Conservation (phyloP, 208 protist genomes). For the Histomonas meleagridis region DNA sequence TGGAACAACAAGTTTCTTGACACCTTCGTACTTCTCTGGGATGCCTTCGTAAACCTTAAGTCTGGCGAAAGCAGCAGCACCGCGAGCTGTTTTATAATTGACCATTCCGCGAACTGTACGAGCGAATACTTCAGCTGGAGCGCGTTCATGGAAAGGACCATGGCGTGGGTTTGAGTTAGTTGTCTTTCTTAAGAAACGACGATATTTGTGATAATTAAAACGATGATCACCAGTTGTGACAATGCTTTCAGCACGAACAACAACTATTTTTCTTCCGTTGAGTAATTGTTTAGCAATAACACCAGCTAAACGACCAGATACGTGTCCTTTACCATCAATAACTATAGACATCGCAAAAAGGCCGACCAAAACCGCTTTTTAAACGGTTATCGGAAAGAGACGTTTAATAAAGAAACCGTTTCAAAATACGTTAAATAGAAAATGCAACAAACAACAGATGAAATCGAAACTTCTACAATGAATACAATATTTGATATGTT, state of each 20-base stretch:
- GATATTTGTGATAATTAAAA: constrained; percentile 50
- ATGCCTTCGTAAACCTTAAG: constrained; percentile 73
- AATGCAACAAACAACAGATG: background rate
- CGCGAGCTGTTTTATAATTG: constrained; percentile 75
- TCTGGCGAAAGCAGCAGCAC: constrained; percentile 60
- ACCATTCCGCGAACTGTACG: constrained; percentile 90
- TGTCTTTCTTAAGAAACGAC: constrained; percentile 75
- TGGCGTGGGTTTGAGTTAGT: constrained; percentile 85
- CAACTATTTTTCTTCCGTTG: constrained; percentile 79
- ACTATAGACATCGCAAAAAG: constrained; percentile 62
- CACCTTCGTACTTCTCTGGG: constrained; percentile 66
- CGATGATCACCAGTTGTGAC: background rate
- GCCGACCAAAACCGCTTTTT: background rate
- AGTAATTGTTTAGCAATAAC: constrained; percentile 90
- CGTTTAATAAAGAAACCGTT: no score
- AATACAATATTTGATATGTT: constrained; percentile 29
- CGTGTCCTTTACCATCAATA: constrained; percentile 86
- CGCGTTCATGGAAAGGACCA: constrained; percentile 89
- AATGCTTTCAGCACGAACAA: constrained; percentile 58
- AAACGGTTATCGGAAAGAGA: no score
- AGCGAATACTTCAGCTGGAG: constrained; percentile 82
- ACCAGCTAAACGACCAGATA: constrained; percentile 87
- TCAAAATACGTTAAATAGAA: no score
- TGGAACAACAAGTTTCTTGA: constrained; percentile 68
- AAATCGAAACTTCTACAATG: constrained; percentile 21